Conservation (phyloP, 163 green algal genomes). For the Trebouxiophyceae sp. region DNA sequence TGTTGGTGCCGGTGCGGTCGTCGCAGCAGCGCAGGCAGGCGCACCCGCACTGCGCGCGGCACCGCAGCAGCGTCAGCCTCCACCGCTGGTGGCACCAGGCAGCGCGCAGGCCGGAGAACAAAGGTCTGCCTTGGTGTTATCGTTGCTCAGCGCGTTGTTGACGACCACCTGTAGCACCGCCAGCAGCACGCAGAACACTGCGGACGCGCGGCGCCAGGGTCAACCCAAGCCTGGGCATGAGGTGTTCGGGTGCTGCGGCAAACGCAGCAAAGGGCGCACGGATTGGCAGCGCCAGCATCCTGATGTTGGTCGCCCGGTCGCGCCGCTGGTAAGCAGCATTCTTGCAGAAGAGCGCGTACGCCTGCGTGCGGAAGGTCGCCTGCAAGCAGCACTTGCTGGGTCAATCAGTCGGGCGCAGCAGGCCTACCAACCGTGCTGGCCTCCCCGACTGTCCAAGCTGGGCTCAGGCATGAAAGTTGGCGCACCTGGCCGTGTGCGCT, state of each 20-base stretch:
- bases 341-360: conserved; percentile 47
- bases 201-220: neutral
- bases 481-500: too few species aligned
- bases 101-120: neutral
- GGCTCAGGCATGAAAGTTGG: too few species aligned
- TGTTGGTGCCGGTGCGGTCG: neutral
- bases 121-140: conserved; percentile 33
- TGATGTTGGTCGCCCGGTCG: conserved; percentile 49
- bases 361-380: conserved; percentile 26
- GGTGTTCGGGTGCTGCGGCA: too few species aligned
- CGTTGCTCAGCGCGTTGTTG: conserved; percentile 41
- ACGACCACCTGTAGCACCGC: conserved; percentile 54
- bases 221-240: neutral
- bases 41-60: conserved; percentile 53
- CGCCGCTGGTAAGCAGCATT: conserved; percentile 61
- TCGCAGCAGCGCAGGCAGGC: conserved; percentile 52
- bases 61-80: neutral
- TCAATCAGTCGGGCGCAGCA: neutral
- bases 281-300: conserved; percentile 59
- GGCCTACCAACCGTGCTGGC: too few species aligned
- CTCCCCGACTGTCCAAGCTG: too few species aligned
- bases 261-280: conserved; percentile 29
- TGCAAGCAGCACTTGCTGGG: neutral
- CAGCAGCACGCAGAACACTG: conserved; percentile 60
- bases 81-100: neutral